Conservation (phyloP, 2,329 filamentous ascomycete genomes). For the Thermothelomyces thermophilus region DNA sequence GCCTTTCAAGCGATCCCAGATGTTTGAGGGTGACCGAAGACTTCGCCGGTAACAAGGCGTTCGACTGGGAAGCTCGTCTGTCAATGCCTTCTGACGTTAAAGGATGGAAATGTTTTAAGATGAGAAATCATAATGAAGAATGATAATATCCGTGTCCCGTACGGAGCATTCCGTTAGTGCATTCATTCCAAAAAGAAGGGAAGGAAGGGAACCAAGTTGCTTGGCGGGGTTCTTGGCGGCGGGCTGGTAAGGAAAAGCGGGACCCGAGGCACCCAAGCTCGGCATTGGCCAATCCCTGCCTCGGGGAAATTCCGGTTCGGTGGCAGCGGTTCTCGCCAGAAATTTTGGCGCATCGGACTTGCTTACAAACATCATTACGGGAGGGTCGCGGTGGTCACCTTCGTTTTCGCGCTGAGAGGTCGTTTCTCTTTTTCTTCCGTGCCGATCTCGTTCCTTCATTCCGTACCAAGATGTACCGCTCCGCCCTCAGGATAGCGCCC, state of each 20-base stretch:
- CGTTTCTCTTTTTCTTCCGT: background rate
- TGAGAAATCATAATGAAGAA: too few relatives aligned
- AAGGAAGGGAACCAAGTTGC: too few relatives aligned
- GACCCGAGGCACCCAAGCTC: background rate
- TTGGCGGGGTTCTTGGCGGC: background rate
- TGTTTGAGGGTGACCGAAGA: too few relatives aligned
- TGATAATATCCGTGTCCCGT: too few relatives aligned
- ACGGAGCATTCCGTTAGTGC: too few relatives aligned
- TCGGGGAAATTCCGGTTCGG: conserved; percentile 7
- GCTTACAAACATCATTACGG: conserved; percentile 20
- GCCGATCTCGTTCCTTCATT: background rate
- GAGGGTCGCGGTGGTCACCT: conserved; percentile 15
- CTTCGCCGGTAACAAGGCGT: too few relatives aligned
- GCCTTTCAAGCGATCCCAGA: too few relatives aligned
- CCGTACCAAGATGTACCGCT: conserved; percentile 44
- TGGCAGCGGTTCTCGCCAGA: conserved; percentile 19
- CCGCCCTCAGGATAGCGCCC: conserved; percentile 43
- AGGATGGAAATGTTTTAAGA: too few relatives aligned
- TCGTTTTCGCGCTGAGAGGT: conserved; percentile 12
- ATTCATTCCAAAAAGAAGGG: too few relatives aligned
- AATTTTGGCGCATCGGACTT: conserved; percentile 20
- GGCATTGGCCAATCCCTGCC: conserved; percentile 13
- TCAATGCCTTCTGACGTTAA: too few relatives aligned
- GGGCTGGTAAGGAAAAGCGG: too few relatives aligned
- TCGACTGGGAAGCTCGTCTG: too few relatives aligned